Conservation (phyloP, 2,329 filamentous ascomycete species). For the Sporothrix brunneoviolacea region DNA sequence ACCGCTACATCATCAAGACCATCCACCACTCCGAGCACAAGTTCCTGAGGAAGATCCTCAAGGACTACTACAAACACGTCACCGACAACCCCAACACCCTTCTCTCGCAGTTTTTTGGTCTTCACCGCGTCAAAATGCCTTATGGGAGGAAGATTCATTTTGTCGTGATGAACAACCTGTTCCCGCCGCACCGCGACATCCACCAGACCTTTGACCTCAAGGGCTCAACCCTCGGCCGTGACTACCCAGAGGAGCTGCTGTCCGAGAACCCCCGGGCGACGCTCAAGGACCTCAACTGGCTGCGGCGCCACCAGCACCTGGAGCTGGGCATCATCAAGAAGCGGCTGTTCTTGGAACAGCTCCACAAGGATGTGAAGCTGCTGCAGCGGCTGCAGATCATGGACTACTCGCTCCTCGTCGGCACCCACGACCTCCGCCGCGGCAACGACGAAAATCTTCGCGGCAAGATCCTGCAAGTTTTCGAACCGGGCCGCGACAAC, state of each 20-base stretch:
- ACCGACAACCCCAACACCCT: slow-evolving; percentile 91
- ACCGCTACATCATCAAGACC: slow-evolving; percentile 99
- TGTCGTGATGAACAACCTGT: slow-evolving; percentile 99
- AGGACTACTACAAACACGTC: slow-evolving; percentile 91
- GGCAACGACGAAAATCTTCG: slow-evolving; percentile 94
- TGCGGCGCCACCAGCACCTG: slow-evolving; percentile 75
- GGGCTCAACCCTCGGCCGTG: slow-evolving; percentile 87
- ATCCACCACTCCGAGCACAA: slow-evolving; percentile 95
- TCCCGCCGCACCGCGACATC: slow-evolving; percentile 94
- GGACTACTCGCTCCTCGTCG: slow-evolving; percentile 95
- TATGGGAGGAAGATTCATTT: slow-evolving; percentile 99
- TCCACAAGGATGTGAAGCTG: slow-evolving; percentile 78
- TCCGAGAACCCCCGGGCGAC: slow-evolving; percentile 87
- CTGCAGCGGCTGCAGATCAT: slow-evolving; percentile 90
- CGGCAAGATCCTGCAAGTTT: slow-evolving; percentile 84
- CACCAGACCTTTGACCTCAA: slow-evolving; percentile 96
- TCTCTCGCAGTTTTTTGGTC: slow-evolving; percentile 93
- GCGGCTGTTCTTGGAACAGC: slow-evolving; percentile 78
- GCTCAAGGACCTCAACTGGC: slow-evolving; percentile 94
- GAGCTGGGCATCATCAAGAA: slow-evolving; percentile 89
- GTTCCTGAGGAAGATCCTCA: slow-evolving; percentile 74
- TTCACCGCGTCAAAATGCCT: slow-evolving; percentile 96
- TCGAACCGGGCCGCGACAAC: slow-evolving; percentile 73
- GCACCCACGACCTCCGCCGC: slow-evolving; percentile 82
- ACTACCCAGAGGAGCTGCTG: slow-evolving; percentile 82